Percentiles rank a stretch among this genome's conserved stretches.
These are phyloP conservation scores for Neurospora terricola DNA, from an alignment of 495 filamentous ascomycete genomes.

Conservation along the genomic window DNA sequence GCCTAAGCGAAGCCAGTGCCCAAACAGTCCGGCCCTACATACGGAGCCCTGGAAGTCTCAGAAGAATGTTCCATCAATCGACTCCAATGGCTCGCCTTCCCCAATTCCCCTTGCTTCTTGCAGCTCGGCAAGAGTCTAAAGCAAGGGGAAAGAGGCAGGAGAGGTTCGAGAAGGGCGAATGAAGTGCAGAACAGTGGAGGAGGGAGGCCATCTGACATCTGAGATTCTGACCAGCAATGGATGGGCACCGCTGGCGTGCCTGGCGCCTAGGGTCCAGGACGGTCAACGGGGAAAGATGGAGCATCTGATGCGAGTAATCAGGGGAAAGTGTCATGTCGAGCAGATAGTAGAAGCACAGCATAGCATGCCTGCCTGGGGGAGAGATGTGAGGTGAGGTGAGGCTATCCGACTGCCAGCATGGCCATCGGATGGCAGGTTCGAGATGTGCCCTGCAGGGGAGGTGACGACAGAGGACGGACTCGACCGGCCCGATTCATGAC, in stretches of 20 bases:
- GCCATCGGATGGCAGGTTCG: slow-evolving; percentile 56
- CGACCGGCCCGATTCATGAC: not conserved
- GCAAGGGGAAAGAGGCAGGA: not conserved
- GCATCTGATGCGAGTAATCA: not conserved
- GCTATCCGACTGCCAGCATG: slow-evolving; percentile 29
- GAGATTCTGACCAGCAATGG: not conserved
- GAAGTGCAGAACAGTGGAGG: not conserved
- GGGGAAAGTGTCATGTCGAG: not conserved
- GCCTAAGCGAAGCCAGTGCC: not conserved
- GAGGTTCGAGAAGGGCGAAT: not conserved
- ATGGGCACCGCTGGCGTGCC: not conserved
- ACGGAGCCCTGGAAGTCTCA: not conserved
- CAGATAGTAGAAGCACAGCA: not conserved
- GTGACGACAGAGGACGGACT: not conserved
- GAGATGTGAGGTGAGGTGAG: not conserved
- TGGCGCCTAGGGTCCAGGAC: not conserved
- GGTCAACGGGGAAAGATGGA: not conserved
- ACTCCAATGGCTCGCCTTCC: not conserved
- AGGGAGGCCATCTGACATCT: not conserved
- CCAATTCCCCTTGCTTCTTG: not conserved
- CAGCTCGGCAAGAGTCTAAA: not conserved
- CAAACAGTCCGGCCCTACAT: not conserved
- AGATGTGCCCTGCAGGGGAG: slow-evolving; percentile 30
- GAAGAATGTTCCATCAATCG: not conserved
- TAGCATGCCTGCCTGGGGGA: not conserved